Base-by-base conservation (phyloP, 371 early-diverging fungal genomes). In the Circinella minor region DNA sequence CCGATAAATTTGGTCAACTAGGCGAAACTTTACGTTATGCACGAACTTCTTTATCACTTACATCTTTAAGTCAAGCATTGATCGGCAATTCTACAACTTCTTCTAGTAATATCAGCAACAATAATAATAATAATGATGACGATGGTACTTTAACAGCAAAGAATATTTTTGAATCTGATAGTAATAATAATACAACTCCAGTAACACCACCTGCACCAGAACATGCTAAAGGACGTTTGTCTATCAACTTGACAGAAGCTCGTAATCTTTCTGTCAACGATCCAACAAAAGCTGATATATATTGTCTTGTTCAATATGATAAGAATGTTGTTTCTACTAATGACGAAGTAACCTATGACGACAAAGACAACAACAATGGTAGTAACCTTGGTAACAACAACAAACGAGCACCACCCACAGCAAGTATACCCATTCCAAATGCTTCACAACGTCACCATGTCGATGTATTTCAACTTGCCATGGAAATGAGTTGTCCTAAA, bases 301-400 rank as follows among this genome's bases (percentile, higher is more conserved):
- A 82, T 62, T 85, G 87, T 55, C 69, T 85, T 43, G 72, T 87
- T 7, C 79, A 84, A 43, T 87, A 80, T 55, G 82, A 87, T 46
- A 83, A 79, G 34, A 82, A 80, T 27, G 77, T 73, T 17, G 68
- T 81, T 20, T 79, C 81, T 36, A 87, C 86, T 1, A 74, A 73
- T 14, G 75, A 84, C 54, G 72, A 75, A 37, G 48, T 51, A 48
- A 49, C 51, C n/a, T 9, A 54, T 54, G 39, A 55, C 34, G 57
- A 63, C 66, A 71, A 15, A 15, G 39, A 55, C 34, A 39, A 63
- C 66, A 71, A 15, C 18, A 70, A 70, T 36, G 73, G 46, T 65
- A 43, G 15, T 4, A 14, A 54, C 20, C 62, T 27, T 27, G 27
- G 27, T 27, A 61, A 46, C 62, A 43, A 10, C n/a, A 59, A 37